phyloP scores from a whole-genome alignment of 2,329 filamentous ascomycete species.

The Lecanicillium sp. region DNA sequence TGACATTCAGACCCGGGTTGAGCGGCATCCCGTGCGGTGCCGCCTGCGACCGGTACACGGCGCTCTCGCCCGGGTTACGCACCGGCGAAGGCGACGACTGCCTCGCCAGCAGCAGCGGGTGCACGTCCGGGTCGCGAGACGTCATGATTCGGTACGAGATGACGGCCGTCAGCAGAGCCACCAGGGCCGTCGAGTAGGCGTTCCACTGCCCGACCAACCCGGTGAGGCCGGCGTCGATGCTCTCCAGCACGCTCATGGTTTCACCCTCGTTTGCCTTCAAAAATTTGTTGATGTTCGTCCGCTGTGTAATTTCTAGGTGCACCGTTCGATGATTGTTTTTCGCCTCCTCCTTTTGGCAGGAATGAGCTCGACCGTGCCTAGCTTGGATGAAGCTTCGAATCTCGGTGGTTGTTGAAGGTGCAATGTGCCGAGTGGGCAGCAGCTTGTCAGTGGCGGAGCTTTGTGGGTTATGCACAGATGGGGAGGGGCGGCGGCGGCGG shows the following conservation, averaged over 20 bases:
- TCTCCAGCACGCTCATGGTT: constrained; percentile 40
- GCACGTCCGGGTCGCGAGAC: constrained; percentile 76
- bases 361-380: too few species aligned
- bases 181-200: constrained; percentile 63
- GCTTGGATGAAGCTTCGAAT: too few species aligned
- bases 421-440: too few species aligned
- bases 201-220: constrained; percentile 75
- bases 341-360: too few species aligned
- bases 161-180: constrained; percentile 57
- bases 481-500: too few species aligned
- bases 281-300: too few species aligned
- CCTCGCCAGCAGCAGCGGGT: constrained; percentile 82
- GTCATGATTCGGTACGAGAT: constrained; percentile 64
- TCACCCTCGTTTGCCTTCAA: constrained; percentile 4
- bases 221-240: constrained; percentile 65
- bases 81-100: constrained; percentile 75
- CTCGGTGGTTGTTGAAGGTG: too few species aligned
- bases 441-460: too few species aligned
- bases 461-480: too few species aligned
- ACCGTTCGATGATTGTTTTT: too few species aligned
- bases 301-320: too few species aligned
- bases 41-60: constrained; percentile 76
- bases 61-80: constrained; percentile 75
- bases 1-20: constrained; percentile 71
- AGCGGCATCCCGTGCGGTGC: constrained; percentile 80